phyloP scores from a whole-genome alignment of 495 filamentous ascomycete species.

The Penicillium tannophilum region DNA sequence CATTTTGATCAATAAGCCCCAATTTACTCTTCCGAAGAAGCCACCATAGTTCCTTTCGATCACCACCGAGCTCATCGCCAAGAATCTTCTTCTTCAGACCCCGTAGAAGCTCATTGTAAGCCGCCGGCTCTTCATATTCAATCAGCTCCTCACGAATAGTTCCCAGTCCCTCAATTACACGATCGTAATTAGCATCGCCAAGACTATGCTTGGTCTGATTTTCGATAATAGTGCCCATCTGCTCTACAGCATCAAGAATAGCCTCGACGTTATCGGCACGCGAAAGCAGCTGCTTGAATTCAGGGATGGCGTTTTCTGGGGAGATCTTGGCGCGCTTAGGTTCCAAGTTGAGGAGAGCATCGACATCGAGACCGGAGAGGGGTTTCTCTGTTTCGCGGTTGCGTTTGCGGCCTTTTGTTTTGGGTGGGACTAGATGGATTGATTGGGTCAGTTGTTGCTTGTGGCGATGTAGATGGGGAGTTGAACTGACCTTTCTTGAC shows the following conservation, averaged over 20 bases:
- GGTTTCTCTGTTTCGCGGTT: conserved; percentile 74
- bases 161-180: conserved; percentile 73
- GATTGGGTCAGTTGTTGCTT: neutral
- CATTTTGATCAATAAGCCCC: conserved; percentile 69
- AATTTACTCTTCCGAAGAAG: conserved; percentile 64
- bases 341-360: conserved; percentile 66
- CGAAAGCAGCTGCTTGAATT: conserved; percentile 82
- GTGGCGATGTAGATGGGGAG: neutral
- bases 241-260: conserved; percentile 68
- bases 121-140: conserved; percentile 69
- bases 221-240: conserved; percentile 73
- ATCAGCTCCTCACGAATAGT: conserved; percentile 78
- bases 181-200: conserved; percentile 72
- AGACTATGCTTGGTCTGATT: conserved; percentile 70
- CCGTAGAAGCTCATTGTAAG: conserved; percentile 76
- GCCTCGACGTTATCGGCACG: conserved; percentile 60
- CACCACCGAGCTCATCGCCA: conserved; percentile 72
- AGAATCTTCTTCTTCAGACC: conserved; percentile 73
- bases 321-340: conserved; percentile 66
- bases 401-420: conserved; percentile 72
- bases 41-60: conserved; percentile 84
- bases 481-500: conserved; percentile 77
- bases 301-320: conserved; percentile 79
- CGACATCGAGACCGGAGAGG: conserved; percentile 87
- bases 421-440: conserved; percentile 67